phyloP scores from a whole-genome alignment of 140 eudicot species.

The Cichorium intybus region DNA sequence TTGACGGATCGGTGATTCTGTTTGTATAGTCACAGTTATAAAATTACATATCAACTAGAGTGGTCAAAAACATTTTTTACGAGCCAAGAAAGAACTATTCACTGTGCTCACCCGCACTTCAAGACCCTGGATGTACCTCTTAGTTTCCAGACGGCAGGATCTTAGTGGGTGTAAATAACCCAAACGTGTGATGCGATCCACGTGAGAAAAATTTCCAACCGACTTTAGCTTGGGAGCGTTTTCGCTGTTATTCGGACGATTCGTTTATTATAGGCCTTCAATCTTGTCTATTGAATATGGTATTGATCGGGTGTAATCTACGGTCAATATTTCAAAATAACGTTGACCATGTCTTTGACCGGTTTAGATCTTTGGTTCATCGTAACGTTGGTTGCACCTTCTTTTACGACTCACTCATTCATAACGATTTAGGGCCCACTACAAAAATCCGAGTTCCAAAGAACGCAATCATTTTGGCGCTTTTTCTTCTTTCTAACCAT shows the following conservation, averaged over 20 bases:
- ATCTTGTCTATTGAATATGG: conserved; percentile 40
- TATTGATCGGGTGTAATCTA: conserved; percentile 26
- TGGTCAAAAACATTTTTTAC: no score
- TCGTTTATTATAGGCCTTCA: conserved; percentile 42
- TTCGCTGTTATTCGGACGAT: conserved; percentile 48
- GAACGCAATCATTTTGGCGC: no score
- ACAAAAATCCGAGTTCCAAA: no score
- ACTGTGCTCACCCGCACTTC: conserved; percentile 52
- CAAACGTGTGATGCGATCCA: conserved; percentile 63
- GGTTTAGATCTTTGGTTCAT: conserved; percentile 25
- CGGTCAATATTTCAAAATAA: conserved; percentile 54
- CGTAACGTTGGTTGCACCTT: conserved; percentile 62
- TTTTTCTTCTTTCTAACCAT: no score
- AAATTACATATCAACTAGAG: no score
- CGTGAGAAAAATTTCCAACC: conserved; percentile 60
- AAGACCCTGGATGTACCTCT: conserved; percentile 74
- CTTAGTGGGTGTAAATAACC: conserved; percentile 88
- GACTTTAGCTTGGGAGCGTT: conserved; percentile 76
- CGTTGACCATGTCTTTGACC: conserved; percentile 21
- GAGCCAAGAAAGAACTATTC: conserved; percentile 45
- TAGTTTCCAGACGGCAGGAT: conserved; percentile 80
- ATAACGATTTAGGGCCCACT: no score
- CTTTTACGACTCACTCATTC: conserved; percentile 80
- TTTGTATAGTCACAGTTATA: no score
- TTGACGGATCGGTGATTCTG: no score